Percentiles rank a stretch among this genome's conserved stretches.
Evolutionary conservation across 169 alveolate genomes (phyloP).

Genomic region (Blepharisma undulans): DNA sequence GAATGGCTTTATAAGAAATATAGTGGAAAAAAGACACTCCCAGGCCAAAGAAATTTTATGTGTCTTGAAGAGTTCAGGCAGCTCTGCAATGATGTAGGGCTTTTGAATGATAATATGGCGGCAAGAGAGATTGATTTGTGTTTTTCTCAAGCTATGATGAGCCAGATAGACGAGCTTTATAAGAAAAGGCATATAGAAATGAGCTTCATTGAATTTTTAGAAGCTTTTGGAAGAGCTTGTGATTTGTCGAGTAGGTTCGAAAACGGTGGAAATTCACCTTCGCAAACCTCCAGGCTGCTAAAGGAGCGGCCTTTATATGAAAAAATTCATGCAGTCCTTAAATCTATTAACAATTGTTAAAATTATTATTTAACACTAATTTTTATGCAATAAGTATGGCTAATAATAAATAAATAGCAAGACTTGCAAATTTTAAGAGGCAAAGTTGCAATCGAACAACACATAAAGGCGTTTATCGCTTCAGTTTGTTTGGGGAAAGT

Average conservation of each 20-base stretch:
- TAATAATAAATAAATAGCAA: neutral
- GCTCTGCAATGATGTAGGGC: slow-evolving; percentile 40
- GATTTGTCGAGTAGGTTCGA: slow-evolving; percentile 25
- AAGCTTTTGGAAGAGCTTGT: slow-evolving; percentile 24
- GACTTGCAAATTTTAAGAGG: neutral
- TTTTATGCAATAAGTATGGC: neutral
- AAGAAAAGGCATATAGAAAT: slow-evolving; percentile 59
- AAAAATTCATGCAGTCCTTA: neutral
- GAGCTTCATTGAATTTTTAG: slow-evolving; percentile 39
- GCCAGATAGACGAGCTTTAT: slow-evolving; percentile 57
- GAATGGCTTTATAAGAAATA: slow-evolving; percentile 15
- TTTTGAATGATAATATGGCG: slow-evolving; percentile 48
- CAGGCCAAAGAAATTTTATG: slow-evolving; percentile 47
- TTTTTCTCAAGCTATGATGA: slow-evolving; percentile 56
- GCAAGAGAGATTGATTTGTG: slow-evolving; percentile 54
- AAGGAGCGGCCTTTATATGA: neutral
- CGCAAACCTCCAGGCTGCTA: neutral
- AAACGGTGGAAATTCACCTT: neutral
- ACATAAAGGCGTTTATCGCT: slow-evolving; percentile 8
- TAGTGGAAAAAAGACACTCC: neutral
- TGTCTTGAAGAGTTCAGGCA: slow-evolving; percentile 56
- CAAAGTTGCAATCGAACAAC: slow-evolving; percentile 9
- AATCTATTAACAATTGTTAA: neutral
- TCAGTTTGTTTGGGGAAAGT: slow-evolving; percentile 13
- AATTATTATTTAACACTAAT: neutral